Base-by-base conservation (phyloP, 1,284 basidiomycete species). In the Trametes polyzona region DNA sequence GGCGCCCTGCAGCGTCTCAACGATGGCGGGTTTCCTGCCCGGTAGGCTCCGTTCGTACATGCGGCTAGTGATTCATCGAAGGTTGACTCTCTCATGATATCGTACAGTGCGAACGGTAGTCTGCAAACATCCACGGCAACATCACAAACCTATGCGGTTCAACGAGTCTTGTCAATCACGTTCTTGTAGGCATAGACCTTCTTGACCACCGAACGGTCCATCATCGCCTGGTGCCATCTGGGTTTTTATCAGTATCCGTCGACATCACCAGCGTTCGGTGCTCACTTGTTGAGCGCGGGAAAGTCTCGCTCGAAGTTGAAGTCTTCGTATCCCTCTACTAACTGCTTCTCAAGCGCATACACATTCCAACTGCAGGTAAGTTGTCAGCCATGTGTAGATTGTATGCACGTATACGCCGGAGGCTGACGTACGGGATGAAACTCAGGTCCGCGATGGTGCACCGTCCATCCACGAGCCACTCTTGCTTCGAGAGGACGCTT, bases 401-500 rank as follows among this genome's bases (percentile, higher is more conserved):
- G 4, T 4, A 7, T n/a, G 41, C 16, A 26, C 24, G 16, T n/a
- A 14, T 17, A 16, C 11, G 26, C n/a, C 4, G 39, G 16, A 24
- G 39, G 16, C 6, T n/a, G 23, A 48, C 44, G n/a, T 17, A 56
- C 53, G 19, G 21, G 5, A 58, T 41, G 51, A 58, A 58, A 29
- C 44, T 42, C 14, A 62, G 16, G 33, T 58, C 56, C 1, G 47
- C 57, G 29, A 55, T 42, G 16, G 46, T 62, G 26, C 4, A 33
- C 39, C 58, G 55, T 27, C 39, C 53, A 19, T 57, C 53, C 9
- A 62, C 60, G 21, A 62, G 57, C 56, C 57, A 62, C 29, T 52
- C 39, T 9, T 41, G 56, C 56, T 58, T 61, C n/a, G 56, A 55
- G 24, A 67, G 51, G 7, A 63, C 64, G 19, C 46, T 44, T 36